Evolutionary conservation across 768 basidiomycete species (phyloP).

Genomic region (Piloderma croceum): DNA sequence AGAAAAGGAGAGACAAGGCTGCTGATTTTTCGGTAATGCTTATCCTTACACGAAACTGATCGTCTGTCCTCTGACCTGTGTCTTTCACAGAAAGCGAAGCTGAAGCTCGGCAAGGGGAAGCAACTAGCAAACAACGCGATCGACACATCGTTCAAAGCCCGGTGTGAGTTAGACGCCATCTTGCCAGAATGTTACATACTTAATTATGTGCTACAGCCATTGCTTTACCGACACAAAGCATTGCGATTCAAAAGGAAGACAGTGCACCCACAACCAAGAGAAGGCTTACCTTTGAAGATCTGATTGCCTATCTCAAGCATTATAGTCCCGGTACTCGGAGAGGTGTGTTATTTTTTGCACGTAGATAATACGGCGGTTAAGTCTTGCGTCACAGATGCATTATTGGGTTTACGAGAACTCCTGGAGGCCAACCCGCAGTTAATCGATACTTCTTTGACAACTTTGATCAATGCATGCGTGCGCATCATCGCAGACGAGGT

Average conservation of each 20-base stretch:
- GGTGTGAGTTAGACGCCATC: slow-evolving; percentile 53
- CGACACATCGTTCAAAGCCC: slow-evolving; percentile 93
- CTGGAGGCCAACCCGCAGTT: slow-evolving; percentile 57
- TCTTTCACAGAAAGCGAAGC: slow-evolving; percentile 75
- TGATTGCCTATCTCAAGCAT: slow-evolving; percentile 76
- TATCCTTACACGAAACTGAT: slow-evolving; percentile 2
- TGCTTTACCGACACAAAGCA: slow-evolving; percentile 81
- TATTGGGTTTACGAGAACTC: slow-evolving; percentile 68
- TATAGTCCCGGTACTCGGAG: slow-evolving; percentile 72
- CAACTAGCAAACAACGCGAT: slow-evolving; percentile 75
- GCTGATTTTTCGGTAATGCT: slow-evolving; percentile 83
- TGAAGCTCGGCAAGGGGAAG: slow-evolving; percentile 96
- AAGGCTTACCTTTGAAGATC: slow-evolving; percentile 69
- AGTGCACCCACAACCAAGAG: slow-evolving; percentile 67
- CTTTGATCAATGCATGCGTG: slow-evolving; percentile 55
- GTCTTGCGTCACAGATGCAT: slow-evolving; percentile 47
- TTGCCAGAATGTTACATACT: slow-evolving; percentile 5
- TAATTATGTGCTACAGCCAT: slow-evolving; percentile 54
- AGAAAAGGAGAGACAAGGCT: slow-evolving; percentile 81
- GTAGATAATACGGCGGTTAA: background rate
- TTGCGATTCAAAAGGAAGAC: slow-evolving; percentile 49
- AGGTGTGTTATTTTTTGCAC: slow-evolving; percentile 38
- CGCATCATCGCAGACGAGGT: slow-evolving; percentile 61
- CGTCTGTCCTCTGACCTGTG: slow-evolving; percentile 1
- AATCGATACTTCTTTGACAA: slow-evolving; percentile 45